Percentiles rank a stretch among this genome's conserved stretches.
These are phyloP conservation scores for Silene noctiflora DNA, from an alignment of 179 eudicot genomes.

Conservation along the genomic window DNA sequence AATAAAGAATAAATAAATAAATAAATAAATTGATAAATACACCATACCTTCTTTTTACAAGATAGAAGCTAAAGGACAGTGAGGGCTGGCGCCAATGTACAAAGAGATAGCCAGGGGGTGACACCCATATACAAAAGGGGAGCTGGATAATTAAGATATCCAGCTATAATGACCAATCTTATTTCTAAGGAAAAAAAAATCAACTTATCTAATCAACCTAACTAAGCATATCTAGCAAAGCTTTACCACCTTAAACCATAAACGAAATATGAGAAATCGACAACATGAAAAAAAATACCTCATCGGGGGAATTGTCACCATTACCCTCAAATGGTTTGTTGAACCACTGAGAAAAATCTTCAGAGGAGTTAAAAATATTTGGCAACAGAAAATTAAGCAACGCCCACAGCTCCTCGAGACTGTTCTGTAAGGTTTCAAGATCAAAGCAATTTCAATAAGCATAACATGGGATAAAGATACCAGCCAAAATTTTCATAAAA, in stretches of 20 bases:
- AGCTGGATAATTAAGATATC: neutral
- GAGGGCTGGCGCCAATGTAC: neutral
- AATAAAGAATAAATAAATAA: neutral
- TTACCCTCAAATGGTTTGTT: conserved; percentile 95
- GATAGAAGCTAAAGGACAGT: neutral
- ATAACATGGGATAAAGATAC: neutral
- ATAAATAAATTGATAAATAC: neutral
- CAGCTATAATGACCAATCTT: neutral
- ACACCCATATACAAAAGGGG: neutral
- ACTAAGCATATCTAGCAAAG: neutral
- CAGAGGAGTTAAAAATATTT: conserved; percentile 88
- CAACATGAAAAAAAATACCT: conserved; percentile 41
- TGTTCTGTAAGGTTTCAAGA: conserved; percentile 54
- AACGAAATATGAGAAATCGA: neutral
- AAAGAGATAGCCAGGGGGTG: neutral
- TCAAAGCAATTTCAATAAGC: neutral
- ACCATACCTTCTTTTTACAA: neutral
- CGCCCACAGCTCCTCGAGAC: conserved; percentile 98
- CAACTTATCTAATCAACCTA: neutral
- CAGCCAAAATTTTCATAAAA: neutral
- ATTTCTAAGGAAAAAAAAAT: neutral
- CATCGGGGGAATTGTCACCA: conserved; percentile 84
- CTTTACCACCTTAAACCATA: neutral
- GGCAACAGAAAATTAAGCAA: conserved; percentile 94
- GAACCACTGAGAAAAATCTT: conserved; percentile 98